These are phyloP conservation scores for Gloeopeniophorella convolvens DNA, from an alignment of 768 basidiomycete genomes.

Conservation along the genomic window DNA sequence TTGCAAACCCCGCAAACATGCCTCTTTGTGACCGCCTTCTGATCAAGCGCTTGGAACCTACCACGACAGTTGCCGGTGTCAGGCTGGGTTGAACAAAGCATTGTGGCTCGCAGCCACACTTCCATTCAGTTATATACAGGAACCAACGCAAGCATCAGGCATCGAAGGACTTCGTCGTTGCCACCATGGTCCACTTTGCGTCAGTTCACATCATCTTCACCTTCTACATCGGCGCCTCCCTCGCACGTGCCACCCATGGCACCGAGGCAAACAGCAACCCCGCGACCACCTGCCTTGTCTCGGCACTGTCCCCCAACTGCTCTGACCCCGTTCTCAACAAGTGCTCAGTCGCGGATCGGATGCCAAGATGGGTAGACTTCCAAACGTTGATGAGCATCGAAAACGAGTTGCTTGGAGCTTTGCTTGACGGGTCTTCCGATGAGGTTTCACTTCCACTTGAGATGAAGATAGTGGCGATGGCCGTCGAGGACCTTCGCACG, in stretches of 20 bases:
- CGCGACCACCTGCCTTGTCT: conserved; percentile 1
- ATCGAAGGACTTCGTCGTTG: not conserved
- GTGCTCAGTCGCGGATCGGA: not conserved
- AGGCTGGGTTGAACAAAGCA: no score
- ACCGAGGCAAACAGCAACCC: not conserved
- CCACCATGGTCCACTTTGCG: conserved; percentile 1
- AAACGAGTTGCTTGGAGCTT: not conserved
- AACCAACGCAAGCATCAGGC: no score
- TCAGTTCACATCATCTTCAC: conserved; percentile 1
- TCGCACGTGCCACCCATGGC: not conserved
- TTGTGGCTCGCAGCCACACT: no score
- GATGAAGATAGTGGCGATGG: no score
- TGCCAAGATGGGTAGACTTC: not conserved
- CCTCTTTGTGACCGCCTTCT: no score
- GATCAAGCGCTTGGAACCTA: no score
- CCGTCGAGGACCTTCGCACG: conserved; percentile 1
- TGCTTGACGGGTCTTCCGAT: not conserved
- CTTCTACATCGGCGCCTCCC: not conserved
- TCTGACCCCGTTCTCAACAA: not conserved
- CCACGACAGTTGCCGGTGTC: no score
- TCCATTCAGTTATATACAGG: no score
- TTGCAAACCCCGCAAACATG: no score
- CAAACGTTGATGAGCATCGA: not conserved
- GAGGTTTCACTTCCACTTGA: not conserved
- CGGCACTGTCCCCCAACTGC: not conserved